phyloP scores from a whole-genome alignment of 169 alveolate genomes.

The Cryptosporidium viatorum region DNA sequence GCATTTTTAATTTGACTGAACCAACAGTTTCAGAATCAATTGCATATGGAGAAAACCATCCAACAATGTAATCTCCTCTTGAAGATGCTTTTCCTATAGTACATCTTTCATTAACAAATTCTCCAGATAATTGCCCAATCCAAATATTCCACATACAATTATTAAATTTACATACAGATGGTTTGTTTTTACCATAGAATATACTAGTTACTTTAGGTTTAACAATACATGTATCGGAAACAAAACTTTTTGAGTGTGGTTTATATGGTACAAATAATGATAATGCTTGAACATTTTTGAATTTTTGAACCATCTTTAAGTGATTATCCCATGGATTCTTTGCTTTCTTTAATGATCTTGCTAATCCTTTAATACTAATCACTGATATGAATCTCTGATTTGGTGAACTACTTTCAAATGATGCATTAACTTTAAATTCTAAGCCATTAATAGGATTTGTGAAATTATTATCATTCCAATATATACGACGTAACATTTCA shows the following conservation, averaged over 20 bases:
- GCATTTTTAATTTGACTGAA: constrained; percentile 36
- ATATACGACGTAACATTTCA: constrained; percentile 48
- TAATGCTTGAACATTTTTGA: constrained; percentile 56
- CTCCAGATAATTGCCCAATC: constrained; percentile 63
- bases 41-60: constrained; percentile 64
- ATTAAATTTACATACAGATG: constrained; percentile 57
- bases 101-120: constrained; percentile 42
- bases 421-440: constrained; percentile 24
- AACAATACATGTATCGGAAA: constrained; percentile 63
- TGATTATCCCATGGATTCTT: constrained; percentile 57
- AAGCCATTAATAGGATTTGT: neutral
- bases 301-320: constrained; percentile 5
- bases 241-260: constrained; percentile 53
- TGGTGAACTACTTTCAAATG: constrained; percentile 29
- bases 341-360: constrained; percentile 31
- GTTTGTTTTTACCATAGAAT: constrained; percentile 55
- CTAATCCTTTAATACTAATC: constrained; percentile 41
- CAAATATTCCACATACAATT: constrained; percentile 73
- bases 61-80: constrained; percentile 60
- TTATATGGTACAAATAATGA: constrained; percentile 66
- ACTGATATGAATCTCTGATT: constrained; percentile 29
- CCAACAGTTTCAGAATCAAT: constrained; percentile 56
- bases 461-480: constrained; percentile 54
- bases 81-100: constrained; percentile 65
- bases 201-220: constrained; percentile 57